phyloP scores from a whole-genome alignment of 345 rosid genomes.

The Zanthoxylum bungeanum region DNA sequence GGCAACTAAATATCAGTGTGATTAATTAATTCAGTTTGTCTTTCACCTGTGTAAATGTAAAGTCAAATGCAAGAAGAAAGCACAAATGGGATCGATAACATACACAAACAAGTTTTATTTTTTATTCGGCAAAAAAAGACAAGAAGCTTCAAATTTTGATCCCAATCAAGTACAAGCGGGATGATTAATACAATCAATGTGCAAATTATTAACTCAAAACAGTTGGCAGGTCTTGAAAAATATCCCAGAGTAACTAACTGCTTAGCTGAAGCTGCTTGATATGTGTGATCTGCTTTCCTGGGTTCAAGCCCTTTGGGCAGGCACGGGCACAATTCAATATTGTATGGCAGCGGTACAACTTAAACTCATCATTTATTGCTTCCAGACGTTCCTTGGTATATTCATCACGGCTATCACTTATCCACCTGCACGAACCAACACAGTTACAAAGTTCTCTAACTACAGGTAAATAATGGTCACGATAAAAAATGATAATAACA shows the following conservation, averaged over 20 bases:
- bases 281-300: slow-evolving; percentile 80
- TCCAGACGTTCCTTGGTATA: slow-evolving; percentile 77
- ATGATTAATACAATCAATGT: slow-evolving; percentile 16
- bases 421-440: slow-evolving; percentile 68
- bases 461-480: background rate
- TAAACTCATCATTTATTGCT: slow-evolving; percentile 86
- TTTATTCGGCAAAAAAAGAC: background rate
- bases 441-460: background rate
- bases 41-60: background rate
- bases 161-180: slow-evolving; percentile 14
- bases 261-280: slow-evolving; percentile 72
- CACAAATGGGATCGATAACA: no score
- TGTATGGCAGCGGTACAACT: slow-evolving; percentile 94
- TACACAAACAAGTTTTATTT: background rate
- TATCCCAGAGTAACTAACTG: slow-evolving; percentile 9
- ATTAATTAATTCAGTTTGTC: no score
- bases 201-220: slow-evolving; percentile 16
- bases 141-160: slow-evolving; percentile 6
- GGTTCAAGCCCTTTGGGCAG: slow-evolving; percentile 97
- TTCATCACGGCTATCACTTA: slow-evolving; percentile 93
- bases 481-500: no score
- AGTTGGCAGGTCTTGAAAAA: slow-evolving; percentile 7
- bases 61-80: background rate
- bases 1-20: no score
- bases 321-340: slow-evolving; percentile 96